These are phyloP conservation scores for Allomyces macrogynus DNA, from an alignment of 192 early-diverging fungal genomes.

Conservation along the genomic window DNA sequence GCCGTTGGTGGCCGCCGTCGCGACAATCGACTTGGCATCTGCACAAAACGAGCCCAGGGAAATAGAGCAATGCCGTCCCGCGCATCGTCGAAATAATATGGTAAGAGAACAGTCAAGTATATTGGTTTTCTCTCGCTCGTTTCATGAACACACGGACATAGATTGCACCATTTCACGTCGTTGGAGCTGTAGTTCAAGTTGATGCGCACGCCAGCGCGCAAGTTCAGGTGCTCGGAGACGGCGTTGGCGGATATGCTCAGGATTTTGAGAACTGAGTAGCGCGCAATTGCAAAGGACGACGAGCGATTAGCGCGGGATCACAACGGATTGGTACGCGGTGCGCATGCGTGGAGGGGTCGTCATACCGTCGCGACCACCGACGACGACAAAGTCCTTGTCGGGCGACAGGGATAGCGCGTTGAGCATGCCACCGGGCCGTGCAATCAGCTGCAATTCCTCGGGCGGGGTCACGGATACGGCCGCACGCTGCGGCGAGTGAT, in stretches of 20 bases:
- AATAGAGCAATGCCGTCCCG: not conserved
- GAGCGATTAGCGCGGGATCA: slow-evolving; percentile 1
- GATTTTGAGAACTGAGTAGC: slow-evolving; percentile 42
- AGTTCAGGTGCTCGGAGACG: slow-evolving; percentile 38
- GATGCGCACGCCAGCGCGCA: slow-evolving; percentile 32
- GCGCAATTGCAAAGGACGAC: not conserved
- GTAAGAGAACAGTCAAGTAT: not conserved
- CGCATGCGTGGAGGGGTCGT: not conserved
- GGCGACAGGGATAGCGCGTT: slow-evolving; percentile 39
- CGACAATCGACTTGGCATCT: slow-evolving; percentile 41
- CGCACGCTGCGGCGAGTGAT: no score
- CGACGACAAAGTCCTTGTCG: slow-evolving; percentile 32
- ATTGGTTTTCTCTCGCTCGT: not conserved
- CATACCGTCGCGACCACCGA: slow-evolving; percentile 52
- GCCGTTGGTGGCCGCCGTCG: slow-evolving; percentile 46
- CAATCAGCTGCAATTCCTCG: not conserved
- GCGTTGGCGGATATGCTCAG: slow-evolving; percentile 26
- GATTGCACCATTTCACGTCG: slow-evolving; percentile 65
- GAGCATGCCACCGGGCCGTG: slow-evolving; percentile 9
- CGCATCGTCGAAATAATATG: not conserved
- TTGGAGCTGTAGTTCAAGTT: slow-evolving; percentile 36
- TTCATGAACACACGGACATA: slow-evolving; percentile 9
- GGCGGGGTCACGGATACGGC: no score
- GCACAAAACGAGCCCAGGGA: slow-evolving; percentile 5
- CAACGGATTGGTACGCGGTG: not conserved